Percentiles rank a stretch among this genome's conserved stretches.
Evolutionary conservation across 2,329 filamentous ascomycete genomes (phyloP).

Genomic region (Paracamarosporium sp.): DNA sequence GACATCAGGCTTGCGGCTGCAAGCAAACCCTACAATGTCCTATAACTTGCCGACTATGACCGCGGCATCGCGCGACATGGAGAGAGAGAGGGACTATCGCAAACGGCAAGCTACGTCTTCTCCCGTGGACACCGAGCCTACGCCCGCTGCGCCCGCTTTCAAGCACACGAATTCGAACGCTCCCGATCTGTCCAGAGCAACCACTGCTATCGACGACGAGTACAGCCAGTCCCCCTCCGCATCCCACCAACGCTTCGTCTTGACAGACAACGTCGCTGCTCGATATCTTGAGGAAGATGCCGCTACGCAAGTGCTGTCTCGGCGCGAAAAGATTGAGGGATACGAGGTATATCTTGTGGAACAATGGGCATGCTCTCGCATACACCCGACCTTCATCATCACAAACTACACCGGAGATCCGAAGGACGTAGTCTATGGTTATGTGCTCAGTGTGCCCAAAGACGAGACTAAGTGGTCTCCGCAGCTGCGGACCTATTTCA

Average conservation of each 20-base stretch:
- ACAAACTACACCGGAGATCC: slow-evolving; percentile 91
- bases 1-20: neutral
- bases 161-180: slow-evolving; percentile 19
- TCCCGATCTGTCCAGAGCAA: slow-evolving; percentile 9
- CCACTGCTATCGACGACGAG: slow-evolving; percentile 16
- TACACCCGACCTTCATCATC: slow-evolving; percentile 89
- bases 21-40: slow-evolving; percentile 22
- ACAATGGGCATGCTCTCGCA: slow-evolving; percentile 94
- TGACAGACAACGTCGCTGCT: slow-evolving; percentile 71
- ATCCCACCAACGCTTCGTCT: slow-evolving; percentile 65
- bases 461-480: slow-evolving; percentile 83
- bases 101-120: slow-evolving; percentile 27
- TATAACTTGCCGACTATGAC: slow-evolving; percentile 21
- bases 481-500: slow-evolving; percentile 82
- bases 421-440: slow-evolving; percentile 77
- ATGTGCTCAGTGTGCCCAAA: slow-evolving; percentile 80
- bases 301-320: slow-evolving; percentile 75
- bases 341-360: slow-evolving; percentile 96
- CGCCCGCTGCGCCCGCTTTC: slow-evolving; percentile 2
- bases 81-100: slow-evolving; percentile 32
- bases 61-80: slow-evolving; percentile 17
- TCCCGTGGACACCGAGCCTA: slow-evolving; percentile 20
- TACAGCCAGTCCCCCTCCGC: slow-evolving; percentile 27
- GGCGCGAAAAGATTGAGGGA: slow-evolving; percentile 72
- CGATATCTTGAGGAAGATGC: slow-evolving; percentile 83